These are phyloP conservation scores for Lentinula detonsa DNA, from an alignment of 768 basidiomycete genomes.

Conservation along the genomic window DNA sequence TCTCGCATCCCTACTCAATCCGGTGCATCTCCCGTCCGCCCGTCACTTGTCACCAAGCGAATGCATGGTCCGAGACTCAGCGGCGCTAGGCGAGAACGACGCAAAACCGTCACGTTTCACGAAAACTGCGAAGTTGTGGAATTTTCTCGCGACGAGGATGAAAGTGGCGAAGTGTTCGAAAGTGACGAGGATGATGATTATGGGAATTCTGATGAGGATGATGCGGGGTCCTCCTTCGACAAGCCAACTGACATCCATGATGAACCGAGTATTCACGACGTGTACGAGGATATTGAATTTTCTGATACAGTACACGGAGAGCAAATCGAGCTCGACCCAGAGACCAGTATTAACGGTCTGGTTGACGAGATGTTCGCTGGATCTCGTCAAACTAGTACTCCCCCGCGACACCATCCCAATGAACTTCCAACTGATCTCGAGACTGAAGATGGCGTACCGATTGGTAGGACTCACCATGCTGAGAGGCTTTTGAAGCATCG, in stretches of 20 bases:
- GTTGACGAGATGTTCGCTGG: conserved; percentile 62
- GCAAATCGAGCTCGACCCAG: conserved; percentile 31
- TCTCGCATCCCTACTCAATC: conserved; percentile 2
- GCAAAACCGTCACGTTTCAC: conserved; percentile 78
- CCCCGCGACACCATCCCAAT: conserved; percentile 30
- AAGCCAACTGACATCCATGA: conserved; percentile 22
- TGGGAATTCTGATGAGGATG: conserved; percentile 25
- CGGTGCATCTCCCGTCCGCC: conserved; percentile 50
- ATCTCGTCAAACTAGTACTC: conserved; percentile 33
- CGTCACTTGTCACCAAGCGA: conserved; percentile 65
- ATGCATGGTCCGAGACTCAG: conserved; percentile 72
- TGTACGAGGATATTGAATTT: conserved; percentile 39
- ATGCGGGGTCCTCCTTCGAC: conserved; percentile 36
- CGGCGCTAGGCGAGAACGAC: conserved; percentile 43
- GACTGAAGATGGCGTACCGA: conserved; percentile 57
- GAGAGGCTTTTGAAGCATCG: conserved; percentile 44
- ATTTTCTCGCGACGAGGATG: conserved; percentile 59
- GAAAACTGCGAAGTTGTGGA: conserved; percentile 80
- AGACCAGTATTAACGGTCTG: conserved; percentile 63
- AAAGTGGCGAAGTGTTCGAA: conserved; percentile 18
- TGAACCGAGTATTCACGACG: conserved; percentile 23
- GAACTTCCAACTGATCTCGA: conserved; percentile 52
- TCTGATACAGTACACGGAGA: conserved; percentile 32
- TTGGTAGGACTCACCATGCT: conserved; percentile 58
- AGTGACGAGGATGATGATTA: conserved; percentile 22